Percentiles rank a stretch among this genome's conserved stretches.
Evolutionary conservation across 306 rosid species (phyloP).

Genomic region (Fragaria iinumae): DNA sequence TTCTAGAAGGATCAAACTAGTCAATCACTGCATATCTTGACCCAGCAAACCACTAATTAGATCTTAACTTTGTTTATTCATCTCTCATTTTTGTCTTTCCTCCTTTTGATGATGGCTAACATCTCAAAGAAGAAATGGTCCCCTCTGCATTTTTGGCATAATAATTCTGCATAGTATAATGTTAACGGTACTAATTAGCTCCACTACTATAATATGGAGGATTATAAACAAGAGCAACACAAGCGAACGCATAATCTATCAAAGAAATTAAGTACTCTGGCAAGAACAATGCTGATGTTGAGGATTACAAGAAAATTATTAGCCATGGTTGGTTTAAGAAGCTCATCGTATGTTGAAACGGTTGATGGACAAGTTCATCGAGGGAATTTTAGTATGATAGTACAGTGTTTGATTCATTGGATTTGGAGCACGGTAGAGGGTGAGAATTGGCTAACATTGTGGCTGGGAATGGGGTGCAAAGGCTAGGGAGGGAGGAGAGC

Average conservation of each 20-base stretch:
- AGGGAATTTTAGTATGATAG: constrained; percentile 3
- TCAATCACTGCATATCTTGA: neutral
- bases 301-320: constrained; percentile 16
- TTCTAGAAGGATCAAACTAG: constrained; percentile 12
- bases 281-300: neutral
- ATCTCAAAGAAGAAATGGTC: neutral
- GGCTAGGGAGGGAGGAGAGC: constrained; percentile 26
- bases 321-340: constrained; percentile 24
- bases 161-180: neutral
- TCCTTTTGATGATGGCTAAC: neutral
- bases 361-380: constrained; percentile 14
- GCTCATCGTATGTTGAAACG: constrained; percentile 12
- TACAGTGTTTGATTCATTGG: constrained; percentile 22
- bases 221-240: neutral
- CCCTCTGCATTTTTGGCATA: neutral
- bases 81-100: neutral
- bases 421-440: constrained; percentile 5
- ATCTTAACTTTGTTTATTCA: neutral
- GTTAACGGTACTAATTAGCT: neutral
- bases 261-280: neutral
- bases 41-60: constrained; percentile 4
- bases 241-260: neutral
- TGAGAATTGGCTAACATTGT: constrained; percentile 28
- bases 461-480: constrained; percentile 30
- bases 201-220: neutral